These are phyloP conservation scores for Paramecium caudatum DNA, from an alignment of 73 alveolate genomes.

Conservation along the genomic window DNA sequence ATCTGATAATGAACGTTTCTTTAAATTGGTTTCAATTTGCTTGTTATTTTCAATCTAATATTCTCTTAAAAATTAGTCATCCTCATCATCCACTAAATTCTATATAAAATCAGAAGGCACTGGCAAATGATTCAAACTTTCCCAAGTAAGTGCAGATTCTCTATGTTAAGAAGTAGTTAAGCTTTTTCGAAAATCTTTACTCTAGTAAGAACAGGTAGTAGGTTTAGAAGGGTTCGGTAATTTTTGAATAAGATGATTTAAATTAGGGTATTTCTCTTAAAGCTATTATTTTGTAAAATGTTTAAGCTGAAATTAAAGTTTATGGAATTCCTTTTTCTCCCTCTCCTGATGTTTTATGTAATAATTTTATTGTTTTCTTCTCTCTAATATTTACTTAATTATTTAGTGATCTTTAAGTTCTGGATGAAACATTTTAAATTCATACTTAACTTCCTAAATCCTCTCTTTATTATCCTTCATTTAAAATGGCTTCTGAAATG, in stretches of 20 bases:
- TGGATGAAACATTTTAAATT: constrained; percentile 41
- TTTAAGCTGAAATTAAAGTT: neutral
- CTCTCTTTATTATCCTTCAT: neutral
- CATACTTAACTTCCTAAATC: constrained; percentile 9
- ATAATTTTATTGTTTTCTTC: constrained; percentile 29
- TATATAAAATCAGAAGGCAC: neutral
- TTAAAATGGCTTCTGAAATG: constrained; percentile 30
- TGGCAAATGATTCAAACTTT: constrained; percentile 22
- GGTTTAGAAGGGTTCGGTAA: neutral
- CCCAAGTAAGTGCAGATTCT: constrained; percentile 9
- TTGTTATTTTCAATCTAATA: too few relatives aligned
- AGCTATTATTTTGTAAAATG: constrained; percentile 28
- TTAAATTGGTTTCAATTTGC: too few relatives aligned
- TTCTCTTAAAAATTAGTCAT: neutral
- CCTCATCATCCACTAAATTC: constrained; percentile 24
- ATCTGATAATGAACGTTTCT: too few relatives aligned
- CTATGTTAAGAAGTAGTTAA: neutral
- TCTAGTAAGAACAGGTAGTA: neutral
- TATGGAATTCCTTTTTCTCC: neutral
- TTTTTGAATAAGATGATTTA: neutral
- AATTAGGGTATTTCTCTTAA: neutral
- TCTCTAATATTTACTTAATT: constrained; percentile 9
- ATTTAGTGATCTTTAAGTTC: constrained; percentile 7
- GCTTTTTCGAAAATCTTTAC: neutral
- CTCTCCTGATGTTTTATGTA: neutral